phyloP scores from a whole-genome alignment of 768 basidiomycete species.

The Mycena galopus region DNA sequence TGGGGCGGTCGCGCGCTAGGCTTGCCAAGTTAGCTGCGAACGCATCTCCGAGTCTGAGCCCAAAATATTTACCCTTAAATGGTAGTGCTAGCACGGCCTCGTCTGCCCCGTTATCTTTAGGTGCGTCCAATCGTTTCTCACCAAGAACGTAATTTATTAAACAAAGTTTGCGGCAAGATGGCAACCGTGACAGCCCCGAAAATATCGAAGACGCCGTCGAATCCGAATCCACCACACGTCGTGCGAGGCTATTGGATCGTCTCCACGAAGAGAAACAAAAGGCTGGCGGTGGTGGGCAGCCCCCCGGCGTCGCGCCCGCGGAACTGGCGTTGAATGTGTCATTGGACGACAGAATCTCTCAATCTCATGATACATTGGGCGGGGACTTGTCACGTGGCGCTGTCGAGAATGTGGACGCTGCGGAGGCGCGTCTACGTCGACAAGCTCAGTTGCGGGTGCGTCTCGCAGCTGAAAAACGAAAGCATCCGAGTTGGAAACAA shows the following conservation, averaged over 20 bases:
- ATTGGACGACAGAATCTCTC: conserved; percentile 28
- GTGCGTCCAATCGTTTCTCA: conserved; percentile 9
- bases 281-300: conserved; percentile 32
- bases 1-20: conserved; percentile 47
- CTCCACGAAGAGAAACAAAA: conserved; percentile 59
- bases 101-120: conserved; percentile 14
- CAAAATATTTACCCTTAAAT: neutral
- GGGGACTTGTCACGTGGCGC: neutral
- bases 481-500: neutral
- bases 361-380: neutral
- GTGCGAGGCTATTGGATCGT: conserved; percentile 55
- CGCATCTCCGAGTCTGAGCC: neutral
- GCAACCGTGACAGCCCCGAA: conserved; percentile 28
- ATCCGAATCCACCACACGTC: conserved; percentile 42
- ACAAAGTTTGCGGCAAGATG: conserved; percentile 32
- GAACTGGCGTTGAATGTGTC: conserved; percentile 24
- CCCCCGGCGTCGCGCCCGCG: neutral
- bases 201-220: neutral
- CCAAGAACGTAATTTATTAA: neutral
- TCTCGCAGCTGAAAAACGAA: conserved; percentile 58
- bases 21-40: conserved; percentile 24
- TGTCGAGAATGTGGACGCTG: conserved; percentile 24
- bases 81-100: neutral
- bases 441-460: conserved; percentile 63
- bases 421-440: conserved; percentile 61